These are phyloP conservation scores for Danielozyma ontarioensis DNA, from an alignment of 805 yeast species.

Conservation along the genomic window DNA sequence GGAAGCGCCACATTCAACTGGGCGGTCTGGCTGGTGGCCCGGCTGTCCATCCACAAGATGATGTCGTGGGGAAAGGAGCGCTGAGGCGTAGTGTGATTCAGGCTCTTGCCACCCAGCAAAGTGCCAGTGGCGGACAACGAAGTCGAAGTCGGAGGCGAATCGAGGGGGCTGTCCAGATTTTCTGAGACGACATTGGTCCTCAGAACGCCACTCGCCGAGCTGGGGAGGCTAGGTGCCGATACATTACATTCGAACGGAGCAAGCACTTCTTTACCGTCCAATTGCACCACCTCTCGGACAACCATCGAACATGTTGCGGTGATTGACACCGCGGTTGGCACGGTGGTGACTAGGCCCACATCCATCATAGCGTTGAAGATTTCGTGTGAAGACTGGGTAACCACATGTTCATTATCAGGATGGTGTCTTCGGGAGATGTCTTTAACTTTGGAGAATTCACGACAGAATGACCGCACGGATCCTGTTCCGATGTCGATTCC, in stretches of 20 bases:
- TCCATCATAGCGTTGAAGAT: conserved; percentile 26
- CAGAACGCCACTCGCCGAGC: no score
- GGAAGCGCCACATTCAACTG: conserved; percentile 21
- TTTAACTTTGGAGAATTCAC: conserved; percentile 10
- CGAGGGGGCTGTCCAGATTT: no score
- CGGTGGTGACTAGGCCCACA: conserved; percentile 5
- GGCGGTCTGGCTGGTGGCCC: conserved; percentile 31
- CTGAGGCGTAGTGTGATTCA: neutral
- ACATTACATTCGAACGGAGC: conserved; percentile 21
- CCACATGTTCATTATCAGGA: conserved; percentile 9
- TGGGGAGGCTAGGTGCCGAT: no score
- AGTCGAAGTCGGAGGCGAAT: no score
- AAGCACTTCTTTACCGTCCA: conserved; percentile 17
- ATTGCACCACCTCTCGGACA: conserved; percentile 23
- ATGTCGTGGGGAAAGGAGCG: conserved; percentile 43
- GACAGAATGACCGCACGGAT: conserved; percentile 37
- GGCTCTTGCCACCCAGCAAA: no score
- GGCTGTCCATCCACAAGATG: conserved; percentile 57
- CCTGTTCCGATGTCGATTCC: conserved; percentile 53
- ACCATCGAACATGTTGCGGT: conserved; percentile 62
- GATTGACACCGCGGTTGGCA: conserved; percentile 27
- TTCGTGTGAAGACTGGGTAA: conserved; percentile 40
- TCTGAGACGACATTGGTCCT: no score
- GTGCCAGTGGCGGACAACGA: no score
- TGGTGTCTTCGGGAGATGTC: conserved; percentile 15